Evolutionary conservation across 2,329 filamentous ascomycete genomes (phyloP).

Genomic region (Sphaceloma murrayae): DNA sequence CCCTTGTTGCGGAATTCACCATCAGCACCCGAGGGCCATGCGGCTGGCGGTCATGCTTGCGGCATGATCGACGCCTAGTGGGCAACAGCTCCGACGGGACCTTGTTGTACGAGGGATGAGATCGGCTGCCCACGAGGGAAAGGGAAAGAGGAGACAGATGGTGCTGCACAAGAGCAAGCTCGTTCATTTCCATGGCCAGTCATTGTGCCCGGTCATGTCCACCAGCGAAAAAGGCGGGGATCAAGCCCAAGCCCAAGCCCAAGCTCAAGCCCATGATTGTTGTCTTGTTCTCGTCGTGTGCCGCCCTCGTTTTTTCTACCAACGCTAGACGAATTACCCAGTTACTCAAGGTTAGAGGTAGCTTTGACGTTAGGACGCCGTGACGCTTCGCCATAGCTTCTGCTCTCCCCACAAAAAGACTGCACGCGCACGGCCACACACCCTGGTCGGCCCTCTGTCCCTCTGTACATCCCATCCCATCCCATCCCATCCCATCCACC

Average conservation of each 20-base stretch:
- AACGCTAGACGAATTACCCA: too few relatives aligned
- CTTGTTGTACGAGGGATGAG: neutral
- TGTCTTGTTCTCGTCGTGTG: neutral
- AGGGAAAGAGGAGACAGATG: neutral
- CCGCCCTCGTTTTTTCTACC: too few relatives aligned
- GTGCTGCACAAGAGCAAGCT: slow-evolving; percentile 1
- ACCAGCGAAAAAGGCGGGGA: slow-evolving; percentile 7
- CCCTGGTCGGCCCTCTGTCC: slow-evolving; percentile 10
- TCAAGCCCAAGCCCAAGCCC: too few relatives aligned
- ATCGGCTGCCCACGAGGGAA: neutral
- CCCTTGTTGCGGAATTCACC: too few relatives aligned
- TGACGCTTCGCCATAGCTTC: slow-evolving; percentile 10
- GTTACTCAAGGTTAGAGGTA: too few relatives aligned
- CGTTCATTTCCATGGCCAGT: too few relatives aligned
- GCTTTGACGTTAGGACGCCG: slow-evolving; percentile 6
- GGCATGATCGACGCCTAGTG: slow-evolving; percentile 8
- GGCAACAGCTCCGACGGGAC: neutral
- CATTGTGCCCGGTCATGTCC: neutral
- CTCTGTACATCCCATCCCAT: too few relatives aligned
- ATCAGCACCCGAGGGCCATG: too few relatives aligned
- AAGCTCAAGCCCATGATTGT: too few relatives aligned
- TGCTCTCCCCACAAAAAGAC: slow-evolving; percentile 10
- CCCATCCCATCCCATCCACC: too few relatives aligned
- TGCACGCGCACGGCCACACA: slow-evolving; percentile 1
- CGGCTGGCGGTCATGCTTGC: slow-evolving; percentile 11